Evolutionary conservation across 75 land plant genomes (phyloP), one percentile per base, ranked within the genome.

Genomic region (Cunninghamia lanceolata): DNA sequence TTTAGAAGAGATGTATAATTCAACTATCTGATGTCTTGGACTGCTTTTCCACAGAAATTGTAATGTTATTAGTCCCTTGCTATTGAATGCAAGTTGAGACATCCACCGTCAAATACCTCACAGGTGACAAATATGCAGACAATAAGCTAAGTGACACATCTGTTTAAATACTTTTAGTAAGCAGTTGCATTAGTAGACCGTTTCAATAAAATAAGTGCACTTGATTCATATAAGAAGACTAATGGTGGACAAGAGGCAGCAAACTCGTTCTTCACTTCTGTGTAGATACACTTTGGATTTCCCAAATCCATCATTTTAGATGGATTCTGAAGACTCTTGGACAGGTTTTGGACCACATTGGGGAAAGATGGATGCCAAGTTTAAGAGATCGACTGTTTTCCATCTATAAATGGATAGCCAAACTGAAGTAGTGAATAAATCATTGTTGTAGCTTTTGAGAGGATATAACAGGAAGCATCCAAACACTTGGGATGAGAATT

Each of bases 121-220:
- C 82, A 42, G 39, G 82, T 42, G 47, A 79, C 82, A 79, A 70
- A n/a, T 70, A 56, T 74, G 77, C 40, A 35, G 39, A 74, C 16
- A 14, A 74, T 74, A 74, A 74, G 16, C 77, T 34, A 13, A 74
- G 77, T 32, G 39, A 74, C 39, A 35, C 17, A 5, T 74, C 77
- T 14, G 34, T 35, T 2, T 32, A 14, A 32, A 2, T 16, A 36
- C 17, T 74, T 35, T 74, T 16, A 74, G 3, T 74, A 36, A 35
- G 14, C 25, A 56, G 63, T 19, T 56, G 63, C 19, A 25, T 0
- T 56, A 56, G 52, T 4, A 52, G 14, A 56, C 28, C 63, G 0
- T 17, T 56, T 56, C 7, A 56, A 9, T 13, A 30, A 73, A 73
- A 73, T 34, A 9, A 1, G 35, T 30, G 11, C 34, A 13, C 75